These are phyloP conservation scores for Ceratocystis cubensis DNA, from an alignment of 2,329 filamentous ascomycete genomes.

Conservation along the genomic window DNA sequence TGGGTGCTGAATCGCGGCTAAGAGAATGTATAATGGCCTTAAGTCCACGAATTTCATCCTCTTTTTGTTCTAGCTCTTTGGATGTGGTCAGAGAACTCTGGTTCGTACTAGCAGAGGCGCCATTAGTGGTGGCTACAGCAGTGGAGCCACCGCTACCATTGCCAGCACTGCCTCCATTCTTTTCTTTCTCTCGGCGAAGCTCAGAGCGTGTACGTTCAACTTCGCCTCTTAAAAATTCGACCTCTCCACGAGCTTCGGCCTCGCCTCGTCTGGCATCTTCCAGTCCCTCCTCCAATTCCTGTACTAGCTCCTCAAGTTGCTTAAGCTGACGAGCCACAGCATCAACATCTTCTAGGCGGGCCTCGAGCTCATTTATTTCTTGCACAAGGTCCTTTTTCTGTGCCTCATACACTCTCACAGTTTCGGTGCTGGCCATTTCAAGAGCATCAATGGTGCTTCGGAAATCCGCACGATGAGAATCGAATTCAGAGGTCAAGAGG, in stretches of 20 bases:
- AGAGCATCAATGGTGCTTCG: slow-evolving; percentile 92
- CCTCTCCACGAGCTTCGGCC: slow-evolving; percentile 87
- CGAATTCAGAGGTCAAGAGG: slow-evolving; percentile 86
- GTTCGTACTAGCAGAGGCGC: slow-evolving; percentile 12
- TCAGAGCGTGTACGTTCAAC: slow-evolving; percentile 85
- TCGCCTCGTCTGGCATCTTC: slow-evolving; percentile 91
- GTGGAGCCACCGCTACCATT: slow-evolving; percentile 34
- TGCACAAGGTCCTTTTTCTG: slow-evolving; percentile 75
- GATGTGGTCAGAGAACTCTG: slow-evolving; percentile 26
- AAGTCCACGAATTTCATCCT: slow-evolving; percentile 91
- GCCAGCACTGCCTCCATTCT: slow-evolving; percentile 43
- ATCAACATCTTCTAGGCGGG: slow-evolving; percentile 78
- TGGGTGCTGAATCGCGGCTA: slow-evolving; percentile 51
- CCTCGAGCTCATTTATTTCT: slow-evolving; percentile 71
- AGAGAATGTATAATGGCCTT: slow-evolving; percentile 97
- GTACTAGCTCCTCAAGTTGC: slow-evolving; percentile 88
- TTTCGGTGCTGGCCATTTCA: slow-evolving; percentile 90
- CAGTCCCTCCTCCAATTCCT: slow-evolving; percentile 89
- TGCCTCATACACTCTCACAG: slow-evolving; percentile 88
- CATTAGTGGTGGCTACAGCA: neutral
- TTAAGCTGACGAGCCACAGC: slow-evolving; percentile 83
- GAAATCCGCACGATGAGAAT: slow-evolving; percentile 89
- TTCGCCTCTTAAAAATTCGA: slow-evolving; percentile 88
- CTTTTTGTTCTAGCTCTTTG: slow-evolving; percentile 81
- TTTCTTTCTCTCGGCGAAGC: slow-evolving; percentile 76